phyloP scores from a whole-genome alignment of 2,329 filamentous ascomycete species.

The Pseudogymnoascus sp. region DNA sequence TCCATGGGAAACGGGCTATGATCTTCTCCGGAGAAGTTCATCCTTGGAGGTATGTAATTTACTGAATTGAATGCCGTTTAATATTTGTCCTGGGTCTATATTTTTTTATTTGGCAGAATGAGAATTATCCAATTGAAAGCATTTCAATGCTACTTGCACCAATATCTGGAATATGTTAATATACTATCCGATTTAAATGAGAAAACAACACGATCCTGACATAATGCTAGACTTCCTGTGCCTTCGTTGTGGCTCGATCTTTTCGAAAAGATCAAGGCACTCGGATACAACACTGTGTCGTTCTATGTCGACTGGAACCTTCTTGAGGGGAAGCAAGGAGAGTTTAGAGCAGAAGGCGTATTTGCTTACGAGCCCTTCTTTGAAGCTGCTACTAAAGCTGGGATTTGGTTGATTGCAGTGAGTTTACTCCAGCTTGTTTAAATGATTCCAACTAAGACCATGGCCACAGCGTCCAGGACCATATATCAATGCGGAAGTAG shows the following conservation, averaged over 20 bases:
- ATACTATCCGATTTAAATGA: neutral
- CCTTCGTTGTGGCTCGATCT: constrained; percentile 60
- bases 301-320: constrained; percentile 76
- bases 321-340: constrained; percentile 62
- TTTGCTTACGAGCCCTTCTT: constrained; percentile 69
- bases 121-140: neutral
- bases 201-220: neutral
- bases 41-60: constrained; percentile 38
- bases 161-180: neutral
- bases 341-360: constrained; percentile 61
- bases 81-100: neutral
- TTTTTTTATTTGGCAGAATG: neutral
- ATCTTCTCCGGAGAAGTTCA: constrained; percentile 71
- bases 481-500: constrained; percentile 69
- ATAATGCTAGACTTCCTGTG: constrained; percentile 43
- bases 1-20: constrained; percentile 62
- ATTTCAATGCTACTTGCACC: neutral
- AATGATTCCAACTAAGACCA: constrained; percentile 3
- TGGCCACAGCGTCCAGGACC: constrained; percentile 48
- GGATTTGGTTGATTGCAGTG: constrained; percentile 63
- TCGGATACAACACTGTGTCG: constrained; percentile 71
- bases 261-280: constrained; percentile 74
- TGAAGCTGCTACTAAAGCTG: constrained; percentile 61
- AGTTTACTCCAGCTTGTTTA: constrained; percentile 13
- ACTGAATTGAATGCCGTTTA: constrained; percentile 25